These are phyloP conservation scores for Lolium multiflorum DNA, from an alignment of 176 grass and related monocot species.

Conservation along the genomic window DNA sequence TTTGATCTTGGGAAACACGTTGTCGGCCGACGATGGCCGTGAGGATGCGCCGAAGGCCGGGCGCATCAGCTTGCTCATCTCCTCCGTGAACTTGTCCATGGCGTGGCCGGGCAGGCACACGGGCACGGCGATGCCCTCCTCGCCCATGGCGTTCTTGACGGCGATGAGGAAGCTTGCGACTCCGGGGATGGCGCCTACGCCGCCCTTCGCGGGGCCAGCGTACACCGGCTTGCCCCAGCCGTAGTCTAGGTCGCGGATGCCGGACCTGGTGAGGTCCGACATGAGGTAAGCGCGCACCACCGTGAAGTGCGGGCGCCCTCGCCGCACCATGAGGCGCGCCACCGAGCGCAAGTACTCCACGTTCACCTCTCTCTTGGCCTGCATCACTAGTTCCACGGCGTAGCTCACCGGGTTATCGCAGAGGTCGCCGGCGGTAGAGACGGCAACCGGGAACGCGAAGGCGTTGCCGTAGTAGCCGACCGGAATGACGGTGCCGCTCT, in stretches of 20 bases:
- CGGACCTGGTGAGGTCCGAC: constrained; percentile 59
- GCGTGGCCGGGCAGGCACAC: constrained; percentile 63
- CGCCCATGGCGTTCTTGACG: constrained; percentile 63
- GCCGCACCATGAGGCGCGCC: constrained; percentile 61
- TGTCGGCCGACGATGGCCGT: too few species aligned
- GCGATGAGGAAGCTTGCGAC: constrained; percentile 68
- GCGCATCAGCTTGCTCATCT: constrained; percentile 49
- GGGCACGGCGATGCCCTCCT: constrained; percentile 61
- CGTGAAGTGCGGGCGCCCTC: constrained; percentile 55
- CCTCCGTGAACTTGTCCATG: constrained; percentile 61
- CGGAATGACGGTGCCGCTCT: constrained; percentile 30
- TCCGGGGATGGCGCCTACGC: constrained; percentile 56
- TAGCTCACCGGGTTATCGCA: constrained; percentile 48
- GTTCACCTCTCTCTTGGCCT: constrained; percentile 60
- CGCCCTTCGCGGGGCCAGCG: constrained; percentile 62
- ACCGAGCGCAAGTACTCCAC: constrained; percentile 64
- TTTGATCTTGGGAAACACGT: too few species aligned
- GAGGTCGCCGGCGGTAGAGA: constrained; percentile 48
- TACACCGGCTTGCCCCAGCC: constrained; percentile 72
- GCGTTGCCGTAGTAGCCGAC: constrained; percentile 73
- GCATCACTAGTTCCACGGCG: constrained; percentile 62
- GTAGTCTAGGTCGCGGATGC: constrained; percentile 64
- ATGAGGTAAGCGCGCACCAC: constrained; percentile 62
- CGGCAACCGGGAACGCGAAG: constrained; percentile 55
- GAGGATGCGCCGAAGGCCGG: background rate